Percentiles rank a stretch among this genome's conserved stretches.
These are phyloP conservation scores for Didymella arachidicola DNA, from an alignment of 2,329 filamentous ascomycete species.

Conservation along the genomic window DNA sequence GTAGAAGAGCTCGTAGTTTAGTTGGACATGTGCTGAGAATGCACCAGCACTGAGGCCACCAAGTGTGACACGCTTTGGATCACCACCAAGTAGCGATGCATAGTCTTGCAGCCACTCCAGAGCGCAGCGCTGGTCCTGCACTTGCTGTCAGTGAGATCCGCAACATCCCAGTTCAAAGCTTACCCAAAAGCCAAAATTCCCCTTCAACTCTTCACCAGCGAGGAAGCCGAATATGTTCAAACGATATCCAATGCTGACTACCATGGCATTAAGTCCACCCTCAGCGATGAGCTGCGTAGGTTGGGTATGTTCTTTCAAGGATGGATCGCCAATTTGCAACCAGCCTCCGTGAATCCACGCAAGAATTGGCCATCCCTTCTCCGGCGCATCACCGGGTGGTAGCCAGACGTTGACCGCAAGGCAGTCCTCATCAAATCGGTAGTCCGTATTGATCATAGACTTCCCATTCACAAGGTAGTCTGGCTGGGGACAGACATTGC, in stretches of 20 bases:
- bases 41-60: conserved; percentile 15
- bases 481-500: conserved; percentile 16
- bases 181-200: conserved; percentile 19
- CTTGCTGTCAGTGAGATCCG: neutral
- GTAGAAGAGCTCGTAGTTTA: conserved; percentile 13
- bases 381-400: conserved; percentile 8
- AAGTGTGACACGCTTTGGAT: conserved; percentile 6
- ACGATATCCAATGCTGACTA: conserved; percentile 18
- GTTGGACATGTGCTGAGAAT: conserved; percentile 15
- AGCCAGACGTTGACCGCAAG: conserved; percentile 16
- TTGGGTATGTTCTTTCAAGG: conserved; percentile 10
- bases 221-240: conserved; percentile 21
- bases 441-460: conserved; percentile 11
- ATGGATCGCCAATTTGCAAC: conserved; percentile 16
- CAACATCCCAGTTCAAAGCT: neutral
- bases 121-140: conserved; percentile 12
- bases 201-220: conserved; percentile 14
- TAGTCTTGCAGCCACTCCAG: conserved; percentile 14
- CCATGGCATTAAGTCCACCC: conserved; percentile 13
- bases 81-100: neutral
- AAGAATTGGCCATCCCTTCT: conserved; percentile 16
- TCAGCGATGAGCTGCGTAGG: conserved; percentile 17
- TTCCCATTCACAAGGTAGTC: conserved; percentile 10
- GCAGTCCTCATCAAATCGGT: conserved; percentile 13
- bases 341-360: conserved; percentile 17